A percentile compares a stretch with the other conserved stretches of the same genome.
phyloP scores from a whole-genome alignment of 805 yeast genomes.

The Candida germanica region DNA sequence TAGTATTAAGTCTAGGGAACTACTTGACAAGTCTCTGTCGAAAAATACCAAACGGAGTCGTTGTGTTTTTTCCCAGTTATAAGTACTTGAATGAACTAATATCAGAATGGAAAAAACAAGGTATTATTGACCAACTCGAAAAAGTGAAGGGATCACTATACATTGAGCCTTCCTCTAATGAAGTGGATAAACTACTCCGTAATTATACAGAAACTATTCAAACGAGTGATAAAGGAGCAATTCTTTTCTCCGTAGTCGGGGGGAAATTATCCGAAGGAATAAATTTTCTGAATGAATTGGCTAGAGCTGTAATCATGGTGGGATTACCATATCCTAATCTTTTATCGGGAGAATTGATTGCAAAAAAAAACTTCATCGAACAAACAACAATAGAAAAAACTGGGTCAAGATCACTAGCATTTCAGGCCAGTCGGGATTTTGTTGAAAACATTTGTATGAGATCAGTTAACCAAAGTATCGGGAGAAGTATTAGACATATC shows the following conservation, averaged over 20 bases:
- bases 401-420: slow-evolving; percentile 44
- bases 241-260: slow-evolving; percentile 82
- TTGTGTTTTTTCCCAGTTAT: slow-evolving; percentile 84
- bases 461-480: slow-evolving; percentile 88
- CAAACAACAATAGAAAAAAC: slow-evolving; percentile 46
- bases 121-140: slow-evolving; percentile 30
- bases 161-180: slow-evolving; percentile 49
- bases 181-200: slow-evolving; percentile 45
- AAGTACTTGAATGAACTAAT: slow-evolving; percentile 57
- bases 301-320: slow-evolving; percentile 79
- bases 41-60: slow-evolving; percentile 69
- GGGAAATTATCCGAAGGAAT: slow-evolving; percentile 94
- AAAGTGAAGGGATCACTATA: slow-evolving; percentile 44
- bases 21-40: slow-evolving; percentile 41
- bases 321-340: slow-evolving; percentile 91
- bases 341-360: slow-evolving; percentile 74
- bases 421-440: slow-evolving; percentile 48
- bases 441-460: slow-evolving; percentile 88
- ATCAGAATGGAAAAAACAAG: slow-evolving; percentile 47
- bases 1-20: slow-evolving; percentile 52
- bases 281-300: slow-evolving; percentile 83
- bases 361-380: slow-evolving; percentile 66
- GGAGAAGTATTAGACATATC: slow-evolving; percentile 83
- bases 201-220: slow-evolving; percentile 48
- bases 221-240: slow-evolving; percentile 48